Evolutionary conservation across 1,284 basidiomycete species (phyloP).

Genomic region (Fereydounia khargensis): DNA sequence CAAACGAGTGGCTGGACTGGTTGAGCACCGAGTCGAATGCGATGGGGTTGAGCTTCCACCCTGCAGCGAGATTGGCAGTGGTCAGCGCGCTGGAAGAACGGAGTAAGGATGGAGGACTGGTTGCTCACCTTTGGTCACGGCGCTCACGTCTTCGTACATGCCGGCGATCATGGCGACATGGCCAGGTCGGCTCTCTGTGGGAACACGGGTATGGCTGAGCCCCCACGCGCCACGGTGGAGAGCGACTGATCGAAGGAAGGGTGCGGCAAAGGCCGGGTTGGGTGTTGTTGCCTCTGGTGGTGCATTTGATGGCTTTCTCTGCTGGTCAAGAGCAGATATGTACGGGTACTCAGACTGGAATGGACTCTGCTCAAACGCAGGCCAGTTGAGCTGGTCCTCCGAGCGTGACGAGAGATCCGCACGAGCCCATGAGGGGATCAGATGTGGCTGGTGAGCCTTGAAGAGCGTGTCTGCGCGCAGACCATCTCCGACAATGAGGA

Average conservation of each 20-base stretch:
- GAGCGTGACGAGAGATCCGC: slow-evolving; percentile 1
- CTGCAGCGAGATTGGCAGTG: slow-evolving; percentile 59
- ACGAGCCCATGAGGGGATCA: slow-evolving; percentile 31
- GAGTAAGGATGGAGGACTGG: background rate
- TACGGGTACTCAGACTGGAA: slow-evolving; percentile 16
- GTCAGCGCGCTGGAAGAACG: background rate
- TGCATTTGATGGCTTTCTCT: background rate
- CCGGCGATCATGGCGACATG: slow-evolving; percentile 84
- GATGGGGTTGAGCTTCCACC: slow-evolving; percentile 86
- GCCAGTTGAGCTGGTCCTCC: slow-evolving; percentile 11
- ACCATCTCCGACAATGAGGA: slow-evolving; percentile 73
- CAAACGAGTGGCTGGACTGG: slow-evolving; percentile 73
- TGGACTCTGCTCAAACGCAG: slow-evolving; percentile 12
- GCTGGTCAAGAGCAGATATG: slow-evolving; percentile 6
- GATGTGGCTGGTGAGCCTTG: slow-evolving; percentile 51
- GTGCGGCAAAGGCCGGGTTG: slow-evolving; percentile 63
- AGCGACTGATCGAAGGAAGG: slow-evolving; percentile 70
- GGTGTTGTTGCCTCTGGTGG: background rate
- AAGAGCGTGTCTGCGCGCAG: slow-evolving; percentile 79
- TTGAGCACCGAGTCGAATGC: slow-evolving; percentile 89
- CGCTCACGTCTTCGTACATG: slow-evolving; percentile 90
- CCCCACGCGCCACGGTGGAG: slow-evolving; percentile 71
- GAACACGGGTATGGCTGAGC: slow-evolving; percentile 80
- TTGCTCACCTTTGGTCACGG: slow-evolving; percentile 71
- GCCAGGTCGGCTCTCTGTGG: slow-evolving; percentile 83